A percentile compares a stretch with the other conserved stretches of the same genome.
Evolutionary conservation across 345 rosid genomes (phyloP).

Genomic region (Citrus hindsii): DNA sequence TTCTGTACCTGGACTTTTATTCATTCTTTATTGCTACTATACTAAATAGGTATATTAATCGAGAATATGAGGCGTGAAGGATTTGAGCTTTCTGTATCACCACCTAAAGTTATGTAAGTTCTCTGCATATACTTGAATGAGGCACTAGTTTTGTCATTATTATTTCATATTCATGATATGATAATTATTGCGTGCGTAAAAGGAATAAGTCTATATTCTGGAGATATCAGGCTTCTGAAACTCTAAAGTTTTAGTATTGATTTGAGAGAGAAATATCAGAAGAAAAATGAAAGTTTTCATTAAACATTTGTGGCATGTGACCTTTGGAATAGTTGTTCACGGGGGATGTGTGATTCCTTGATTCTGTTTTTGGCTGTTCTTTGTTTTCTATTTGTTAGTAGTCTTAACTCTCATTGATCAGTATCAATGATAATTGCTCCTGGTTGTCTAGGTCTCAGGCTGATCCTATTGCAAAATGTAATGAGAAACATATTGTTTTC

Average conservation of each 20-base stretch:
- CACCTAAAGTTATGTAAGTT: slow-evolving; percentile 97
- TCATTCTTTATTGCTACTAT: slow-evolving; percentile 3
- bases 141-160: slow-evolving; percentile 6
- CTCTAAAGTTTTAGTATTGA: not conserved
- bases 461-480: not conserved
- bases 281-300: not conserved
- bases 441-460: not conserved
- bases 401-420: not conserved
- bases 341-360: not conserved
- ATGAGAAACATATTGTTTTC: not conserved
- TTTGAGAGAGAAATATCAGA: slow-evolving; percentile 4
- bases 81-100: slow-evolving; percentile 91
- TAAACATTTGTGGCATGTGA: not conserved
- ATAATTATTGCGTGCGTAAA: not conserved
- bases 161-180: not conserved
- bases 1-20: not conserved
- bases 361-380: not conserved
- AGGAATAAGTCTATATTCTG: not conserved
- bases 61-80: slow-evolving; percentile 99
- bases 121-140: slow-evolving; percentile 8
- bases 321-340: not conserved
- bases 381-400: not conserved
- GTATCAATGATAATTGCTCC: not conserved
- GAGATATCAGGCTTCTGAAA: not conserved
- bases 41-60: slow-evolving; percentile 75